Evolutionary conservation across 1,139 yeast species (phyloP), one percentile per base, ranked within the genome.

Genomic region (Suhomyces choctaworum): DNA sequence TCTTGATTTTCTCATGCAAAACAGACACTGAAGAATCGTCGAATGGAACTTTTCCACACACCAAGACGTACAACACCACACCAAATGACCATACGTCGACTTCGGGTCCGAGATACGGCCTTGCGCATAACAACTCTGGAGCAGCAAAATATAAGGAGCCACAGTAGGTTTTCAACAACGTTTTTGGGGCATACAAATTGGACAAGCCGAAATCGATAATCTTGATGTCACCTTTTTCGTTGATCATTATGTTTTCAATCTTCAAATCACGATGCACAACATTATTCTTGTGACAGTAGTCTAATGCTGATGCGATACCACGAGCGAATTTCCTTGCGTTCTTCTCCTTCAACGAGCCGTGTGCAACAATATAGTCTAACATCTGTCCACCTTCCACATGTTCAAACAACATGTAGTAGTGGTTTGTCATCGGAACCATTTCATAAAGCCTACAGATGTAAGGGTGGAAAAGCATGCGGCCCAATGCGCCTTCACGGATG

Each of bases 41-140:
- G 60, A 94, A 94, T 10, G 99, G 99, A 6, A 94, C 97, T 57
- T 89, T 90, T 36, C 99, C 99, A 58, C 97, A 90, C 2, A 92
- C 96, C 44, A 94, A 67, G 12, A 92, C 99, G 54, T 88, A 92
- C 24, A 94, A 65, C 0, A 92, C 97, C 31, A 92, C 96, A 40
- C 98, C 99, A 69, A 90, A 90, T 4, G 96, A 87, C 99, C 99
- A 92, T 19, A 92, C 83, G 57, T 92, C 99, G 32, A 94, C 97
- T 59, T 94, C 98, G 0, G 98, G 98, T 0, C 98, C 99, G 22
- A 78, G 70, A 53, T 94, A 94, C 0, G 97, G 97, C 46, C 82
- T 80, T 0, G 97, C 98, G 42, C 87, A 84, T 40, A 94, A 70
- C 47, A 94, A 71, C 58, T 94, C 99, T 0, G 99, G 99, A 0